Evolutionary conservation across 2,329 filamentous ascomycete species (phyloP).

Genomic region (Triangularia verruculosa): DNA sequence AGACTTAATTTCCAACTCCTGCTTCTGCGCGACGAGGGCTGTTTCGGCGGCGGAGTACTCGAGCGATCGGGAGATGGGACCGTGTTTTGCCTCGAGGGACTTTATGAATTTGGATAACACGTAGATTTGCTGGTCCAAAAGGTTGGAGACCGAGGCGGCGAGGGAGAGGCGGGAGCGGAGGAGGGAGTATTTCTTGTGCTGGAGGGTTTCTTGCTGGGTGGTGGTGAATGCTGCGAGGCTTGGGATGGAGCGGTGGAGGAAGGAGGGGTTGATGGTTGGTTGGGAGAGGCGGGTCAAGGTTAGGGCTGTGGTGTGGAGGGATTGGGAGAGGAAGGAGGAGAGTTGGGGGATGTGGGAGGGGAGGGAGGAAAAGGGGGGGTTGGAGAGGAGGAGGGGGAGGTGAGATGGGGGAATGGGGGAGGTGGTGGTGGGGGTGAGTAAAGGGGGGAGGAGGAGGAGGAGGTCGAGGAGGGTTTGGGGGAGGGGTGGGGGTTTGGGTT

Average conservation of each 20-base stretch:
- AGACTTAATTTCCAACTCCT: conserved; percentile 38
- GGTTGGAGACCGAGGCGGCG: conserved; percentile 36
- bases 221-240: conserved; percentile 42
- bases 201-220: conserved; percentile 36
- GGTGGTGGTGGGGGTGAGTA: conserved; percentile 41
- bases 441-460: conserved; percentile 52
- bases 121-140: conserved; percentile 41
- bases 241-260: conserved; percentile 56
- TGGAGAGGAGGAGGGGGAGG: conserved; percentile 45
- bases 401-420: conserved; percentile 32
- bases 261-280: conserved; percentile 52
- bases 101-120: conserved; percentile 45
- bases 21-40: conserved; percentile 42
- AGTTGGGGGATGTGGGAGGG: conserved; percentile 48
- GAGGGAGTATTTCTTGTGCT: conserved; percentile 35
- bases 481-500: conserved; percentile 8
- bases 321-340: conserved; percentile 44
- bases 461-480: conserved; percentile 46
- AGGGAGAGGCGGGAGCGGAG: conserved; percentile 39
- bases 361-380: conserved; percentile 48
- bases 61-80: conserved; percentile 48
- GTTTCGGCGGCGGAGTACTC: conserved; percentile 49
- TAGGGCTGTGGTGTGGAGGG: conserved; percentile 49
- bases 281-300: conserved; percentile 47
- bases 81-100: conserved; percentile 54